Percentiles rank a stretch among this genome's conserved stretches.
Conservation (phyloP, 192 early-diverging fungal species). For the Glomus cerebriforme region DNA sequence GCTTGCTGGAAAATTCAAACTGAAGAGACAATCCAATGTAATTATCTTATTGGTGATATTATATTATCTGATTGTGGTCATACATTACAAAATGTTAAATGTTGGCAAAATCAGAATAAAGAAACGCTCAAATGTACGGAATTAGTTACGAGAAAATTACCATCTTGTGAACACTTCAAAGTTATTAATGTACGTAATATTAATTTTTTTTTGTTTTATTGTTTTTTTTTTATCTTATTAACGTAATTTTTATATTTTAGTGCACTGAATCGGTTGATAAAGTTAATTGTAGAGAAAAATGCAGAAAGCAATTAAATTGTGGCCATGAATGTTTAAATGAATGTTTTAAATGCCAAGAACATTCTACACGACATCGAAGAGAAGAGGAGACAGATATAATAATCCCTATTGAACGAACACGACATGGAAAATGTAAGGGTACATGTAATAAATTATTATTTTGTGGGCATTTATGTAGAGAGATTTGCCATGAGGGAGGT, state of each 20-base stretch:
- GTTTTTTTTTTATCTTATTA: background rate
- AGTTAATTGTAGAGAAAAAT: conserved; percentile 37
- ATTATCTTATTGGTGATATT: no score
- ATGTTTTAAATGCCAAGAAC: conserved; percentile 45
- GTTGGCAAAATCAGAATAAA: background rate
- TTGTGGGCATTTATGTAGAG: conserved; percentile 39
- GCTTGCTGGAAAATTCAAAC: no score
- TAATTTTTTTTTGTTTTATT: background rate
- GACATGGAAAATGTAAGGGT: conserved; percentile 31
- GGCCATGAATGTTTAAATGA: conserved; percentile 41
- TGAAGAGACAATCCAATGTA: no score
- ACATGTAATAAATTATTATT: conserved; percentile 7
- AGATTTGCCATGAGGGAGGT: background rate
- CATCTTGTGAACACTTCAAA: conserved; percentile 44
- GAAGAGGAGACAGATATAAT: no score
- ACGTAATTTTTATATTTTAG: background rate
- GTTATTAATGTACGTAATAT: conserved; percentile 1
- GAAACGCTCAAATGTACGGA: conserved; percentile 30
- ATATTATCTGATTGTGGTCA: no score
- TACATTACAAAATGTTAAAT: no score
- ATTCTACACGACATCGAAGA: background rate
- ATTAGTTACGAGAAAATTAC: conserved; percentile 33
- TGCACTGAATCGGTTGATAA: conserved; percentile 30
- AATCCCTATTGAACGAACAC: background rate
- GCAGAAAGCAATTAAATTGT: conserved; percentile 36